phyloP scores from a whole-genome alignment of 2,329 filamentous ascomycete genomes.

The Lachnellula hyalina region DNA sequence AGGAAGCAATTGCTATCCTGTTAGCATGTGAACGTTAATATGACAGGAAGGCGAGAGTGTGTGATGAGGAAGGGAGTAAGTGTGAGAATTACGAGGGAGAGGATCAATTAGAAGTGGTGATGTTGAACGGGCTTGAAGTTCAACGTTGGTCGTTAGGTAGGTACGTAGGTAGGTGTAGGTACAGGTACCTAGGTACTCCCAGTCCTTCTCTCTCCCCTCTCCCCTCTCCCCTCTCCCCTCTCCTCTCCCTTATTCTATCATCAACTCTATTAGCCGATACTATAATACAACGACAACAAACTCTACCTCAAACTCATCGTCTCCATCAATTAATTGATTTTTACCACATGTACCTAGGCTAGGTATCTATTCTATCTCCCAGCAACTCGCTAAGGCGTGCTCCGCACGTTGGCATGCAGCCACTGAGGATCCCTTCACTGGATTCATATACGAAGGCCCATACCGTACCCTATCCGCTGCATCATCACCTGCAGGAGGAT shows the following conservation, averaged over 20 bases:
- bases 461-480: background rate
- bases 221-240: background rate
- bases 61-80: too few species aligned
- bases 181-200: background rate
- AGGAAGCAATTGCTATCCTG: too few species aligned
- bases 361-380: background rate
- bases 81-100: too few species aligned
- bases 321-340: background rate
- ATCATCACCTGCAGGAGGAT: constrained; percentile 8
- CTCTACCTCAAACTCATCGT: background rate
- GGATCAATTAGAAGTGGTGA: too few species aligned
- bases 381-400: background rate
- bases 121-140: too few species aligned
- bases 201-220: background rate
- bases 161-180: too few species aligned
- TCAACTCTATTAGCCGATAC: background rate
- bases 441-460: background rate
- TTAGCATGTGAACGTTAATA: too few species aligned
- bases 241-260: background rate
- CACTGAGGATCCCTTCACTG: background rate
- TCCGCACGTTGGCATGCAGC: background rate
- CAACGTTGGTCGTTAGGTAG: too few species aligned
- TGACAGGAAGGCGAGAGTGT: too few species aligned
- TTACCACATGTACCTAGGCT: background rate
- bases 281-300: too few species aligned